Evolutionary conservation across 2,329 filamentous ascomycete species (phyloP).

Genomic region (Trichoderma hamatum): DNA sequence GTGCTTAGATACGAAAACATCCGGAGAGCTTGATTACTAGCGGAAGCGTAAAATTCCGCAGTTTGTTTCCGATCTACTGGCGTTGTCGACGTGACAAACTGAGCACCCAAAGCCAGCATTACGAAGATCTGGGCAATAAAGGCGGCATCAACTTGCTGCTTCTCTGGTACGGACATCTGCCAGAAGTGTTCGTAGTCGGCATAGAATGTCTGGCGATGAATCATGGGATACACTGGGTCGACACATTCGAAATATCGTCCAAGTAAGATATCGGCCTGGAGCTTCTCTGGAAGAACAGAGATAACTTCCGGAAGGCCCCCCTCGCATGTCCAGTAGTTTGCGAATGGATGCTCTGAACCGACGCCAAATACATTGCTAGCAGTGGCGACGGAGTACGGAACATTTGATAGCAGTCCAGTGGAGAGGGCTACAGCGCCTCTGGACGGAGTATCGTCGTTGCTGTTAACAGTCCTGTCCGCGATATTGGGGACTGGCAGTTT

Average conservation of each 20-base stretch:
- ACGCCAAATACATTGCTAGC: constrained; percentile 81
- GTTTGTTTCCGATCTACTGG: constrained; percentile 70
- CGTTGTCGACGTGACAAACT: constrained; percentile 67
- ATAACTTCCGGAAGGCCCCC: constrained; percentile 76
- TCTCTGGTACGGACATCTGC: constrained; percentile 61
- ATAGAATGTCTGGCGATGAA: constrained; percentile 75
- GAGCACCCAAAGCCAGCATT: constrained; percentile 76
- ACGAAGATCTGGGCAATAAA: constrained; percentile 75
- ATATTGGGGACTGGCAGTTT: constrained; percentile 56
- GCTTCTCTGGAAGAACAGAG: constrained; percentile 72
- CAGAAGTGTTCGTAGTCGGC: constrained; percentile 80
- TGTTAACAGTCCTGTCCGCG: constrained; percentile 55
- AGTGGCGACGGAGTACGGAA: constrained; percentile 70
- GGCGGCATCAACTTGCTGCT: constrained; percentile 64
- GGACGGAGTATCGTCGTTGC: constrained; percentile 48
- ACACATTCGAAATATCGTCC: constrained; percentile 69
- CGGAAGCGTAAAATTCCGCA: constrained; percentile 80
- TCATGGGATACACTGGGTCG: constrained; percentile 80
- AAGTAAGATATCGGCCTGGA: constrained; percentile 72
- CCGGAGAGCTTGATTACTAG: constrained; percentile 74
- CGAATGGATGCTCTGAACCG: constrained; percentile 76
- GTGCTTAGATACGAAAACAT: constrained; percentile 77
- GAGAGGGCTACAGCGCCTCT: constrained; percentile 58
- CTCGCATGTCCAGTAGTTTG: constrained; percentile 82
- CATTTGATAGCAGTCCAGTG: constrained; percentile 68